These are phyloP conservation scores for Zalerion maritima DNA, from an alignment of 495 filamentous ascomycete genomes.

Conservation along the genomic window DNA sequence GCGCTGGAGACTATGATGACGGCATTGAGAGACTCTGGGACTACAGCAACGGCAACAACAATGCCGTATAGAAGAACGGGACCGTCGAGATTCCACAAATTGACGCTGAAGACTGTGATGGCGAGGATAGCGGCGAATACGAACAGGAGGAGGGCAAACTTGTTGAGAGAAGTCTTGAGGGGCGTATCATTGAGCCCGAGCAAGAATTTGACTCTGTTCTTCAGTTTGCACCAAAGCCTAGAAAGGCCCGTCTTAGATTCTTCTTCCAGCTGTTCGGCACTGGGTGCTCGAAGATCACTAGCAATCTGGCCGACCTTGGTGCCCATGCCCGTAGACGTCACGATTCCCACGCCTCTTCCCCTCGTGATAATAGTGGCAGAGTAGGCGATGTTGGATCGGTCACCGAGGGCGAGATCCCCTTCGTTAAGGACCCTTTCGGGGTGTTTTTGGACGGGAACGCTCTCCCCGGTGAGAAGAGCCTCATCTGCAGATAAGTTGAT, in stretches of 20 bases:
- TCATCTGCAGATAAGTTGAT: conserved; percentile 64
- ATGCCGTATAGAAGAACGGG: conserved; percentile 56
- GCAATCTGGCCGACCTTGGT: conserved; percentile 64
- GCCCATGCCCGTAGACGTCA: conserved; percentile 55
- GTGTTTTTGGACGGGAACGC: conserved; percentile 51
- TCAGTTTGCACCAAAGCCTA: conserved; percentile 18
- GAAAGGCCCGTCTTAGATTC: conserved; percentile 12
- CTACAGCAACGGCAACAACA: conserved; percentile 53
- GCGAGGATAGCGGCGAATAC: conserved; percentile 54
- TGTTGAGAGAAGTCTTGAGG: conserved; percentile 52
- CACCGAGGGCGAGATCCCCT: conserved; percentile 44
- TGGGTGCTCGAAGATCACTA: conserved; percentile 35
- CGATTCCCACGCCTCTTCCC: conserved; percentile 52
- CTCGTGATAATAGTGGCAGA: conserved; percentile 59
- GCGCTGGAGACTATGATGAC: conserved; percentile 67
- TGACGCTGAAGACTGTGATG: conserved; percentile 50
- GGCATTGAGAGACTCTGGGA: conserved; percentile 62
- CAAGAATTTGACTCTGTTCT: conserved; percentile 27
- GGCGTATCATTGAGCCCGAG: conserved; percentile 57
- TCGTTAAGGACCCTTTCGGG: conserved; percentile 20
- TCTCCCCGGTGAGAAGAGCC: conserved; percentile 63
- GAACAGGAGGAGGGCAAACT: conserved; percentile 55
- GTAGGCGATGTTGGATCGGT: conserved; percentile 57
- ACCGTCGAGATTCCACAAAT: conserved; percentile 40
- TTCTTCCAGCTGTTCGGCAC: conserved; percentile 13